These are phyloP conservation scores for Exsudoporus floridanus DNA, from an alignment of 1,284 basidiomycete species.

Conservation along the genomic window DNA sequence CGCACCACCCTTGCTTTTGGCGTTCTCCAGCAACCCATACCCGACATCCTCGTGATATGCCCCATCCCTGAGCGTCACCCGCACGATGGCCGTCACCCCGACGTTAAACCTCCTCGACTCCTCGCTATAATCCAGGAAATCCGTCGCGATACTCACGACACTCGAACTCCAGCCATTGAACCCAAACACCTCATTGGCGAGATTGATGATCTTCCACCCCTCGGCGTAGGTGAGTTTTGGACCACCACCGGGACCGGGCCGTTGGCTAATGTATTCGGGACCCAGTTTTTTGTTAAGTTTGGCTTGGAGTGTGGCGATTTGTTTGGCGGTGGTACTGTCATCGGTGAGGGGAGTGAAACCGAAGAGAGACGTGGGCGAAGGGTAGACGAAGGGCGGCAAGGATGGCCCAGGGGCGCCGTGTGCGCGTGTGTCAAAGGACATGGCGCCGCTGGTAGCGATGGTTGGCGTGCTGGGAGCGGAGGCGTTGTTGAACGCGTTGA, in stretches of 20 bases:
- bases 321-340: conserved; percentile 49
- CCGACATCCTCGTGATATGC: conserved; percentile 92
- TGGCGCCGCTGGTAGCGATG: conserved; percentile 49
- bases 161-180: conserved; percentile 97
- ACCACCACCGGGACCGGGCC: conserved; percentile 86
- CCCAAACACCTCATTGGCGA: conserved; percentile 98
- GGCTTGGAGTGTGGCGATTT: conserved; percentile 74
- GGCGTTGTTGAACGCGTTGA: conserved; percentile 25
- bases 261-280: conserved; percentile 87
- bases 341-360: conserved; percentile 42
- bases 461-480: conserved; percentile 15
- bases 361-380: conserved; percentile 5
- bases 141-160: conserved; percentile 75
- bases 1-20: conserved; percentile 80
- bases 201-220: conserved; percentile 95
- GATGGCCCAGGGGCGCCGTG: conserved; percentile 41
- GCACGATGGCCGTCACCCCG: conserved; percentile 83
- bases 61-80: conserved; percentile 87
- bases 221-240: conserved; percentile 92
- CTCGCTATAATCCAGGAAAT: conserved; percentile 70
- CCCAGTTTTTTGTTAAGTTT: conserved; percentile 88
- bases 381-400: background rate
- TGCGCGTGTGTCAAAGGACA: conserved; percentile 57
- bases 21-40: conserved; percentile 85
- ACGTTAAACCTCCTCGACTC: conserved; percentile 69